phyloP scores from a whole-genome alignment of 768 basidiomycete species.

The Sarcodon aspratus region DNA sequence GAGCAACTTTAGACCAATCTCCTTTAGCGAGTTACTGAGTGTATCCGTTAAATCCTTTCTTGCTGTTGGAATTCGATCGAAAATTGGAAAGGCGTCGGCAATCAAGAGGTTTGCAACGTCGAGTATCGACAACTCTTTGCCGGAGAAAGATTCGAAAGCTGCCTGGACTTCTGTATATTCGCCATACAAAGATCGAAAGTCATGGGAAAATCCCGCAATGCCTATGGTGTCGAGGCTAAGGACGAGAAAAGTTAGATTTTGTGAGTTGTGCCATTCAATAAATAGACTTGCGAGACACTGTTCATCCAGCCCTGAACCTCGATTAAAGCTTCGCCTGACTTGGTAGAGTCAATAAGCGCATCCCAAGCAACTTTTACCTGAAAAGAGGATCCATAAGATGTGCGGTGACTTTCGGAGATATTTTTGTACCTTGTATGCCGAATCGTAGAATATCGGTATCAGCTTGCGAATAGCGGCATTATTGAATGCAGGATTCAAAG shows the following conservation, averaged over 20 bases:
- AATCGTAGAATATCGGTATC: constrained; percentile 37
- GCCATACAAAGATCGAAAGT: constrained; percentile 43
- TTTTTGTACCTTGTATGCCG: constrained; percentile 32
- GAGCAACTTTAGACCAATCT: constrained; percentile 23
- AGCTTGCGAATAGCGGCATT: constrained; percentile 36
- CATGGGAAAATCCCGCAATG: constrained; percentile 47
- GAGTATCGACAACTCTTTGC: constrained; percentile 2
- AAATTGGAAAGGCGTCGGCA: constrained; percentile 16
- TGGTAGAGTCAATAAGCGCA: constrained; percentile 11
- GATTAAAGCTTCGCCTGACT: constrained; percentile 19
- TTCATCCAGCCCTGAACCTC: constrained; percentile 46
- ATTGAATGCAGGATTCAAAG: constrained; percentile 40
- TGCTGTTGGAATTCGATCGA: constrained; percentile 20
- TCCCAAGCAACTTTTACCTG: constrained; percentile 27
- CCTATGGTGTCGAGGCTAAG: constrained; percentile 45
- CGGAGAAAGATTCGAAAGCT: constrained; percentile 12
- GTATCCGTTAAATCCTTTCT: constrained; percentile 12
- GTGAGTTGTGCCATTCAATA: constrained; percentile 15
- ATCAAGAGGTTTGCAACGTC: constrained; percentile 13
- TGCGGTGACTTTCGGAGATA: neutral
- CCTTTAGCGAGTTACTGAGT: constrained; percentile 18
- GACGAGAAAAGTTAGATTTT: neutral
- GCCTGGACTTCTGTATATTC: constrained; percentile 25
- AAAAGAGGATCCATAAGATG: neutral
- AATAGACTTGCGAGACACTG: constrained; percentile 25